Evolutionary conservation across 768 basidiomycete genomes (phyloP).

Genomic region (Mycena filopes): DNA sequence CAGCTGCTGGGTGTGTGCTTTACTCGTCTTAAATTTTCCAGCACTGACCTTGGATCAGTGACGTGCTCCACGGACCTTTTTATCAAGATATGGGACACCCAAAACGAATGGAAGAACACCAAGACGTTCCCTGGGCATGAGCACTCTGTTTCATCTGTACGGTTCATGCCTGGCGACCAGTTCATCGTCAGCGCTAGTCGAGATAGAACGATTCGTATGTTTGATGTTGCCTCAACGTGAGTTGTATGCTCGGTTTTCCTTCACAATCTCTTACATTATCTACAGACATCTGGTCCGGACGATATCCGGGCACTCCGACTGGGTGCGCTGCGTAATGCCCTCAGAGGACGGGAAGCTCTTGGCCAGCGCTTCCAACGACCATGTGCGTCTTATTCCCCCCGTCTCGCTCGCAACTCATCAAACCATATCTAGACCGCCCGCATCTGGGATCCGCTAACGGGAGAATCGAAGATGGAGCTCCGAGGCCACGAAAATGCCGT

Average conservation of each 20-base stretch:
- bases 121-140: constrained; percentile 92
- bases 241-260: constrained; percentile 40
- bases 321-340: constrained; percentile 79
- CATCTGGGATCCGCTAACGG: constrained; percentile 77
- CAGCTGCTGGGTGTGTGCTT: constrained; percentile 72
- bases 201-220: constrained; percentile 87
- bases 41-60: constrained; percentile 50
- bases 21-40: background rate
- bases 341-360: constrained; percentile 79
- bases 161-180: constrained; percentile 88
- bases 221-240: constrained; percentile 88
- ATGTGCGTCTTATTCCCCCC: constrained; percentile 58
- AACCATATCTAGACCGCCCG: constrained; percentile 69
- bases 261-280: constrained; percentile 24
- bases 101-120: constrained; percentile 90
- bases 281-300: constrained; percentile 79
- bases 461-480: constrained; percentile 84
- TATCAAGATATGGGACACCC: constrained; percentile 92
- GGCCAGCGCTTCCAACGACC: constrained; percentile 88
- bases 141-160: constrained; percentile 87
- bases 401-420: background rate
- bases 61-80: constrained; percentile 86
- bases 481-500: constrained; percentile 91
- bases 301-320: constrained; percentile 82
- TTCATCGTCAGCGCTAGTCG: constrained; percentile 87